Base-by-base conservation (phyloP, 1,139 yeast species). In the Yamadazyma trypodendri region DNA sequence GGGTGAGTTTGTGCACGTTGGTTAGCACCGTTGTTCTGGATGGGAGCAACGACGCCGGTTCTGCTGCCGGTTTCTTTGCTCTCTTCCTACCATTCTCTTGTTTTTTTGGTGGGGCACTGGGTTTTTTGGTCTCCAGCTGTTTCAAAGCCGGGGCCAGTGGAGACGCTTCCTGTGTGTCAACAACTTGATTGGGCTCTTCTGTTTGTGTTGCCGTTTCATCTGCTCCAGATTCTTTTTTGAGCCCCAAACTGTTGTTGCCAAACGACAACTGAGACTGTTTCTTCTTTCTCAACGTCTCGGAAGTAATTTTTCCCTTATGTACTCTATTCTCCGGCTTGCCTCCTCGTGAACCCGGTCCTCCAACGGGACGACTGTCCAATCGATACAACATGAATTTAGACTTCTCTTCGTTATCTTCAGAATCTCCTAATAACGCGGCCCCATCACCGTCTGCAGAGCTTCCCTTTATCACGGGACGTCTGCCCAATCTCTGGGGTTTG, bases 291-390 rank as follows among this genome's bases (percentile, higher is more conserved):
- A 55, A 31, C 1, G 53, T 43, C 8, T 51, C 55, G 2, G 55
- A 42, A 3, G 66, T 59, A 14, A 63, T 44, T 41, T 56, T 52
- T 0, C 73, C 72, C 28, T 59, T 51, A 11, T 63, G 60, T 5
- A 45, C 40, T 25, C 52, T 48, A 30, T 54, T 40, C 1, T 45
- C 44, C 2, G 53, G 53, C 36, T 55, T 58, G 1, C 75, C 75
- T 2, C 75, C 75, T 10, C 75, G 53, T 2, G 74, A 68, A 0
- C 75, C 75, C 0, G 74, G 72, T 0, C 75, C 75, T 39, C 59
- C 66, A 0, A 69, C 49, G 1, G 75, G 75, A 23, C 54, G 51
- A 16, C 55, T 48, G 45, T 69, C 73, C 12, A 68, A 52, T 16
- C 74, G 46, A 39, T 69, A 68, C 44, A 59, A 59, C 35, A 71